Base-by-base conservation (phyloP, 164 flowering plant species). In the Malania oleifera region DNA sequence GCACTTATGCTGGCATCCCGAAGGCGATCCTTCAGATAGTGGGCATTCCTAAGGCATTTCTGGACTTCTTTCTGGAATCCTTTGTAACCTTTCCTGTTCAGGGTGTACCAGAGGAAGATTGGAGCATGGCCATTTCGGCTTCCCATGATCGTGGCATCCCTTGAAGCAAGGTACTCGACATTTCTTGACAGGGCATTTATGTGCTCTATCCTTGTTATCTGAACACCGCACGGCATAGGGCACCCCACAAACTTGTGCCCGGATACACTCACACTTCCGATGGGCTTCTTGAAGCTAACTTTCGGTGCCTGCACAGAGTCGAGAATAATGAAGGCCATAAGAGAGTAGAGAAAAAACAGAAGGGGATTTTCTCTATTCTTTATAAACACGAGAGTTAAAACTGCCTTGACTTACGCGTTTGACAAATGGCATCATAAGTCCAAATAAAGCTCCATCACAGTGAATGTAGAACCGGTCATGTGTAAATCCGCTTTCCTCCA, bases 141-240 rank as follows among this genome's bases (percentile, higher is more conserved):
- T 45, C 98, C 98, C 96, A 91, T 91, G 59, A 91, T 91, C 43
- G 98, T 91, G 58, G 98, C 98, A 74, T 91, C 98, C 68, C 95
- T 79, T 19, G 98, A 91, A 55, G 98, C 98, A 29, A 91, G 87
- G 61, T 91, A 91, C 75, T 91, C 98, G 2, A 91, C 96, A 56
- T 85, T 86, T 54, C 96, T 86, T 20, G 98, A 85, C 25, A 91
- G 82, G 26, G 78, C 82, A 68, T 91, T 89, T 44, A 91, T 82
- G 83, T 91, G 96, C 63, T 85, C 76, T 59, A 91, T 52, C 61
- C 98, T 80, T 39, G 98, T 91, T 57, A 91, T 68, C 65, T 91
- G 98, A 34, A 91, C 95, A 24, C 98, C 98, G 64, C 98, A 91
- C 54, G 98, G 98, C 98, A 91, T 89, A 24, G 96, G 98, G 62